Percentiles rank a stretch among this genome's conserved stretches.
Conservation (phyloP, 2,329 filamentous ascomycete species). For the Claviceps pusilla region DNA sequence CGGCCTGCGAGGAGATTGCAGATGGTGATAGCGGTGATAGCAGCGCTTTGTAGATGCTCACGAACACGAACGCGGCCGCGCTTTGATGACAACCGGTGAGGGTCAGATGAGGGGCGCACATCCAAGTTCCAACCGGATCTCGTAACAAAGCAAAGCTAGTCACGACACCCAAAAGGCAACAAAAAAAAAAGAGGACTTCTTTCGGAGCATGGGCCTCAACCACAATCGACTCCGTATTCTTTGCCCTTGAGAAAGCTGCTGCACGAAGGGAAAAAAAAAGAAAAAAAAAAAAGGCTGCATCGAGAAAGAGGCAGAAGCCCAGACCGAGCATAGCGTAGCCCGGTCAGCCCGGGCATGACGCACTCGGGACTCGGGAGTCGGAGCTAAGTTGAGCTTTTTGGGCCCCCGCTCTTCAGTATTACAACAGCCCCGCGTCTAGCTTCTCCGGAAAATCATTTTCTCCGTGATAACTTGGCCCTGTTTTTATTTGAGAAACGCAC, state of each 20-base stretch:
- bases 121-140: slow-evolving; percentile 1
- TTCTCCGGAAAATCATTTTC: background rate
- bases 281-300: background rate
- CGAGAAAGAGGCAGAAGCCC: background rate
- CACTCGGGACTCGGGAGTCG: background rate
- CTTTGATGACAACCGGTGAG: background rate
- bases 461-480: background rate
- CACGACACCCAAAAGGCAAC: background rate
- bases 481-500: too few relatives aligned
- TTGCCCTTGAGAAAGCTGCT: background rate
- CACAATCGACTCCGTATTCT: background rate
- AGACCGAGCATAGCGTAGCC: background rate
- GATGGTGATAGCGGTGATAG: too few relatives aligned
- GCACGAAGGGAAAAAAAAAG: too few relatives aligned
- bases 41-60: background rate
- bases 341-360: background rate
- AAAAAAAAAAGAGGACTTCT: background rate
- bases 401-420: too few relatives aligned
- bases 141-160: background rate
- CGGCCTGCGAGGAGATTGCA: background rate
- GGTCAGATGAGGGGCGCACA: background rate
- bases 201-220: background rate
- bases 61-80: background rate
- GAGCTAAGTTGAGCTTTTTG: too few relatives aligned
- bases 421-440: too few relatives aligned